Evolutionary conservation across 306 rosid species (phyloP).

Genomic region (Arachis stenosperma): DNA sequence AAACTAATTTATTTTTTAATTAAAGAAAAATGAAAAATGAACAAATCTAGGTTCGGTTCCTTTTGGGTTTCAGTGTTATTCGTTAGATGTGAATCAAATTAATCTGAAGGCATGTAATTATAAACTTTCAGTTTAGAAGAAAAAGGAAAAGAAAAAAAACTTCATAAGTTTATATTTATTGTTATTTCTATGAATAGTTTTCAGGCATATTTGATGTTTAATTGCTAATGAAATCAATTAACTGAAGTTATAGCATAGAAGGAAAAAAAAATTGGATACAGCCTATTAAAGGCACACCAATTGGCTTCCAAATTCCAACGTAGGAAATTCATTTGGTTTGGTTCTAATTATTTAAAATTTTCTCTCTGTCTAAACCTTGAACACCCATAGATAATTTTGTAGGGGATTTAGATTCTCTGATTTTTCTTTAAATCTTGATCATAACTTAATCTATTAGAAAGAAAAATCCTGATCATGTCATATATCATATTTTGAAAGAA

Average conservation of each 20-base stretch:
- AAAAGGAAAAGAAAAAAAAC: too few species aligned
- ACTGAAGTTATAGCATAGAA: neutral
- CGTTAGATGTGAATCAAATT: neutral
- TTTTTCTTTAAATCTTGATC: conserved; percentile 13
- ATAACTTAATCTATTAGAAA: neutral
- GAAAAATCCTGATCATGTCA: too few species aligned
- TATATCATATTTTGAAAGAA: neutral
- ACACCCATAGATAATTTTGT: neutral
- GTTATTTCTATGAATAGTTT: neutral
- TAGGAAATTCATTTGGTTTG: conserved; percentile 14
- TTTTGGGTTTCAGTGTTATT: neutral
- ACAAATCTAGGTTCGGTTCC: neutral
- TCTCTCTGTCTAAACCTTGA: neutral
- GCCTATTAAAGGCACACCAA: neutral
- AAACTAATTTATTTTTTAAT: neutral
- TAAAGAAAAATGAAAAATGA: neutral
- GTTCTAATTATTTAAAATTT: neutral
- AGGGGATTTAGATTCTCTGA: conserved; percentile 26
- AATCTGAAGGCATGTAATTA: neutral
- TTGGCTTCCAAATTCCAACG: neutral
- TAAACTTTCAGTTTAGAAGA: too few species aligned
- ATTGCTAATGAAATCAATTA: neutral
- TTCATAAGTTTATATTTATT: neutral
- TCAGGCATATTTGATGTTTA: conserved; percentile 9
- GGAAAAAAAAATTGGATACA: neutral